Conservation (phyloP, 73 alveolate species). For the Paramecium tetraurelia region DNA sequence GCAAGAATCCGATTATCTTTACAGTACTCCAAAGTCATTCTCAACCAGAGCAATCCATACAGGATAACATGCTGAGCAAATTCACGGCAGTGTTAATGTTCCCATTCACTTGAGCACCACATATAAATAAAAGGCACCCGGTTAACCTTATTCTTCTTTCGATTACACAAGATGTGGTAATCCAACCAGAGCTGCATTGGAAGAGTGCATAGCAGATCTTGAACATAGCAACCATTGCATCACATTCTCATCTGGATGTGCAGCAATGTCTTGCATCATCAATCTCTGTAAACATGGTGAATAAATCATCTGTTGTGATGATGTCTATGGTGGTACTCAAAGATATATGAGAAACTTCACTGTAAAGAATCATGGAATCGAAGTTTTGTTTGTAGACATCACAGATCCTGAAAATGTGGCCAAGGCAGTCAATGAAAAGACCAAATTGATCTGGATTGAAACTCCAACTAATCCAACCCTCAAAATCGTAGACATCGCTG, state of each 20-base stretch:
- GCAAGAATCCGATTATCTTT: conserved; percentile 8
- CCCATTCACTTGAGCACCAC: conserved; percentile 86
- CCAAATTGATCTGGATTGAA: conserved; percentile 93
- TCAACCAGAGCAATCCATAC: conserved; percentile 84
- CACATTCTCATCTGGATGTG: conserved; percentile 82
- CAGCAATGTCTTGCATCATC: conserved; percentile 68
- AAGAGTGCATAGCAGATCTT: conserved; percentile 75
- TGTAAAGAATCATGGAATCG: conserved; percentile 69
- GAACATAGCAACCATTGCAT: conserved; percentile 82
- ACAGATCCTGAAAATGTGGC: conserved; percentile 69
- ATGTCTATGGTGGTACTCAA: conserved; percentile 95
- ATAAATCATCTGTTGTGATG: conserved; percentile 84
- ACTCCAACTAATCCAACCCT: conserved; percentile 95
- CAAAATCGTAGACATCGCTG: conserved; percentile 81
- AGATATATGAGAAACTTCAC: conserved; percentile 75
- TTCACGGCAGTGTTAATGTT: conserved; percentile 82
- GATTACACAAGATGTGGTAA: conserved; percentile 61
- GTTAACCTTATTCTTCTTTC: conserved; percentile 14
- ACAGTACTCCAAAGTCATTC: conserved; percentile 55
- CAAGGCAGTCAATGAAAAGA: conserved; percentile 76
- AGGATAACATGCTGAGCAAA: conserved; percentile 80
- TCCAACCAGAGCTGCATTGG: conserved; percentile 86
- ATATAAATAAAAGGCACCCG: conserved; percentile 68
- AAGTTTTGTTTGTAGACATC: conserved; percentile 78
- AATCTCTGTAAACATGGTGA: conserved; percentile 68